phyloP scores from a whole-genome alignment of 495 filamentous ascomycete species.

The Terfezia boudieri region DNA sequence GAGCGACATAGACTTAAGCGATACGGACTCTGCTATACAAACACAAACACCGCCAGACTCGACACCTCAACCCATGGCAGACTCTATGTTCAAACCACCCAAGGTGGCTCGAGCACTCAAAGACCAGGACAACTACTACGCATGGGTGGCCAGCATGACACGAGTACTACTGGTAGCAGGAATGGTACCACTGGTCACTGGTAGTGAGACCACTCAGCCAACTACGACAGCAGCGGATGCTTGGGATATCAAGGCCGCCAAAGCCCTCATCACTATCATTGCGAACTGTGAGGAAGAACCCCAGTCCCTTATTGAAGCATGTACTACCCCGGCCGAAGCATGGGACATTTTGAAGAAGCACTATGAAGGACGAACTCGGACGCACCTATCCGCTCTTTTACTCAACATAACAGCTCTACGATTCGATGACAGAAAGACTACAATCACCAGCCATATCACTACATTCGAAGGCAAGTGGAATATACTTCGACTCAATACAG shows the following conservation, averaged over 20 bases:
- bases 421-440: not conserved
- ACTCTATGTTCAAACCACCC: too few species aligned
- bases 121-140: too few species aligned
- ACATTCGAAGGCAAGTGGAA: too few species aligned
- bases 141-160: too few species aligned
- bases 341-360: not conserved
- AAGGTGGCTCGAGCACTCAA: too few species aligned
- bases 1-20: too few species aligned
- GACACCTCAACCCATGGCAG: too few species aligned
- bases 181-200: too few species aligned
- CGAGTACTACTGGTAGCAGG: too few species aligned
- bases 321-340: not conserved
- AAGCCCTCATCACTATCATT: not conserved
- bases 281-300: not conserved
- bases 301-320: not conserved
- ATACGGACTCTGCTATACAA: too few species aligned
- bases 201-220: not conserved
- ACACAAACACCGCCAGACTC: too few species aligned
- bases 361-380: not conserved
- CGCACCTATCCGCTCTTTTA: not conserved
- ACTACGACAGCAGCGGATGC: not conserved
- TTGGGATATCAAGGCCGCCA: too few species aligned
- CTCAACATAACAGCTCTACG: not conserved
- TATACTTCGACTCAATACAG: not conserved
- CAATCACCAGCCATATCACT: not conserved